Percentiles rank a stretch among this genome's conserved stretches.
Conservation (phyloP, 2,329 filamentous ascomycete species). For the Beauveria caledonica region DNA sequence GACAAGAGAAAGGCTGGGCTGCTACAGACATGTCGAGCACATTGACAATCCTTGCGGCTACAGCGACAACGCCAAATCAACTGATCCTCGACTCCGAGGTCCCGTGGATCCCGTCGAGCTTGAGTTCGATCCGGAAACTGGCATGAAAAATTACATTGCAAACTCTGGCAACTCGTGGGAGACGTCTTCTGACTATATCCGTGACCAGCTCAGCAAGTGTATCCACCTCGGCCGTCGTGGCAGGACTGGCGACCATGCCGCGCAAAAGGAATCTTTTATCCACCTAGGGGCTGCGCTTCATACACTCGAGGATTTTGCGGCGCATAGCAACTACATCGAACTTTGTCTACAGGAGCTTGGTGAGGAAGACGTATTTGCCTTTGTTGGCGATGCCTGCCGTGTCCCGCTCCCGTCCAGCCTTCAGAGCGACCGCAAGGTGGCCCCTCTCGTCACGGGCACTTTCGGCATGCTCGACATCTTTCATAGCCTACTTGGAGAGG, state of each 20-base stretch:
- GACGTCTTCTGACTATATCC: conserved; percentile 74
- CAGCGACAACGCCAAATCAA: conserved; percentile 64
- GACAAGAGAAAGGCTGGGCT: conserved; percentile 65
- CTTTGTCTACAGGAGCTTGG: conserved; percentile 63
- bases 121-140: conserved; percentile 60
- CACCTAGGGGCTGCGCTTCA: conserved; percentile 64
- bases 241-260: conserved; percentile 48
- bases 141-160: conserved; percentile 96
- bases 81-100: conserved; percentile 67
- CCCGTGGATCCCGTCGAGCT: conserved; percentile 66
- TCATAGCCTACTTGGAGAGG: conserved; percentile 56
- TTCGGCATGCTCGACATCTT: conserved; percentile 55
- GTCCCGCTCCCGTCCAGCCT: conserved; percentile 41
- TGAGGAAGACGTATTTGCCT: conserved; percentile 55
- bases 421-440: conserved; percentile 47
- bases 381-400: conserved; percentile 20
- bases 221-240: conserved; percentile 64
- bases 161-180: conserved; percentile 69
- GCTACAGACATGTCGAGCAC: conserved; percentile 65
- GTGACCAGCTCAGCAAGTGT: conserved; percentile 57
- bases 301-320: conserved; percentile 56
- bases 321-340: conserved; percentile 71
- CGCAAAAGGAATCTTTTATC: conserved; percentile 59
- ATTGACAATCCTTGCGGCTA: conserved; percentile 72
- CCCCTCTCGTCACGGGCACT: conserved; percentile 57